These are phyloP conservation scores for Trichoderma simmonsii DNA, from an alignment of 2,329 filamentous ascomycete species.

Conservation along the genomic window DNA sequence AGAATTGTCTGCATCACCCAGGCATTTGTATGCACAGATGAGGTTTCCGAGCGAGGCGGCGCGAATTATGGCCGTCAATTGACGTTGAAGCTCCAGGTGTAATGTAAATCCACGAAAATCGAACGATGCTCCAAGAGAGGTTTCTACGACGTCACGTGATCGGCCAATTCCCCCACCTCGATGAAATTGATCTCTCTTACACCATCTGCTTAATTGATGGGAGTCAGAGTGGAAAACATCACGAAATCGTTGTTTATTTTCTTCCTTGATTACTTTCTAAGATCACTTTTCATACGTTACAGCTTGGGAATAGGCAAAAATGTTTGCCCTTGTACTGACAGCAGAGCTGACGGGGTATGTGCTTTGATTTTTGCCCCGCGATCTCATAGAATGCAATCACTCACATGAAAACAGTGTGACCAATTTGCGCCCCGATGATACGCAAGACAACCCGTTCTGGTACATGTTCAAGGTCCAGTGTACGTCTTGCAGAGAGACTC, in stretches of 20 bases:
- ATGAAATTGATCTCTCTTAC: neutral
- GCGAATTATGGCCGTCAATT: conserved; percentile 2
- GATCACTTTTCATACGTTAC: neutral
- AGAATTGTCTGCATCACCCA: conserved; percentile 65
- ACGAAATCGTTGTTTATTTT: neutral
- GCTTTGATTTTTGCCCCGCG: neutral
- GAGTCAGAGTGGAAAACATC: neutral
- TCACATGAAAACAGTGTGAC: conserved; percentile 64
- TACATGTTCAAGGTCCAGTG: conserved; percentile 99
- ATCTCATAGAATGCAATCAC: neutral
- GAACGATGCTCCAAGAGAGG: conserved; percentile 14
- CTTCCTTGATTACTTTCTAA: neutral
- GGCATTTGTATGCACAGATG: conserved; percentile 23
- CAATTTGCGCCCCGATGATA: conserved; percentile 81
- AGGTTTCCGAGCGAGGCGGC: neutral
- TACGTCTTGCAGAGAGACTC: conserved; percentile 90
- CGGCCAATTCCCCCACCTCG: neutral
- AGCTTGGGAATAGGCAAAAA: conserved; percentile 32
- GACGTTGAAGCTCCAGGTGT: neutral
- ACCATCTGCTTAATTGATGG: neutral
- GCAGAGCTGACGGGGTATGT: conserved; percentile 68
- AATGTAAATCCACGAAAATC: conserved; percentile 1
- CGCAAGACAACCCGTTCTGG: conserved; percentile 78
- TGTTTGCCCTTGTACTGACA: conserved; percentile 65
- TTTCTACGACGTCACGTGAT: conserved; percentile 14